Base-by-base conservation (phyloP, 1,139 yeast genomes). In the Nakaseomyces kungkrabaensis region DNA sequence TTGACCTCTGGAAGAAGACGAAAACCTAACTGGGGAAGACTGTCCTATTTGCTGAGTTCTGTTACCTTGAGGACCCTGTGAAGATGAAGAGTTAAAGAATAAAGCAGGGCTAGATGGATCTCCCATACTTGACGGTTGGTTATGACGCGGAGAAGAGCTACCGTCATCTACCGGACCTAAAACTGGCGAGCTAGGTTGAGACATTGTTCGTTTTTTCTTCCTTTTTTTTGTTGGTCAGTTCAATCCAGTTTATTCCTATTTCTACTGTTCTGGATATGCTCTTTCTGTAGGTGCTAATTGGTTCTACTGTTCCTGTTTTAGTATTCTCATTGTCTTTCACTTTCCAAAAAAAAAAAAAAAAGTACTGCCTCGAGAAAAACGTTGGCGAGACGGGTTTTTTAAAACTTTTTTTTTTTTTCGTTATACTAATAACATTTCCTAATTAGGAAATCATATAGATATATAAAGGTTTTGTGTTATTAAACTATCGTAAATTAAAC, bases 11-110 rank as follows among this genome's bases (percentile, higher is more conserved):
- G 70, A 67, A 3, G 79, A 74, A 2, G 79, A 74, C 4, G 78
- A 71, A 55, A 72, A 75, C 42, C 66, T 67, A 52, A 77, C 61
- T 5, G 81, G 81, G 6, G 81, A 75, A 10, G 78, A 65, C 2
- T 24, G 42, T 10, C 17, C 42, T 11, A 41, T 29, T 9, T 9
- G 43, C 17, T 41, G 44, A 6, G 44, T 27, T 1, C 42, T 31
- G 29, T 41, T 29, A 10, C 34, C 44, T 26, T 41, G 44, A 27
- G 44, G 44, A 4, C 17, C 25, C 44, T 66, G 70, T 1, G 72
- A 68, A 4, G 75, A 69, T 17, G 68, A 63, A 1, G 67, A 62
- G 38, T 58, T 56, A 40, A 61, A 63, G 47, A 71, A 69, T 49
- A 70, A 58, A 13, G 67, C 59, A 10, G 72, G 72, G 1, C 72